A percentile compares a stretch with the other conserved stretches of the same genome.
phyloP scores from a whole-genome alignment of 108 stramenopile genomes.

The Nitzschia putrida region DNA sequence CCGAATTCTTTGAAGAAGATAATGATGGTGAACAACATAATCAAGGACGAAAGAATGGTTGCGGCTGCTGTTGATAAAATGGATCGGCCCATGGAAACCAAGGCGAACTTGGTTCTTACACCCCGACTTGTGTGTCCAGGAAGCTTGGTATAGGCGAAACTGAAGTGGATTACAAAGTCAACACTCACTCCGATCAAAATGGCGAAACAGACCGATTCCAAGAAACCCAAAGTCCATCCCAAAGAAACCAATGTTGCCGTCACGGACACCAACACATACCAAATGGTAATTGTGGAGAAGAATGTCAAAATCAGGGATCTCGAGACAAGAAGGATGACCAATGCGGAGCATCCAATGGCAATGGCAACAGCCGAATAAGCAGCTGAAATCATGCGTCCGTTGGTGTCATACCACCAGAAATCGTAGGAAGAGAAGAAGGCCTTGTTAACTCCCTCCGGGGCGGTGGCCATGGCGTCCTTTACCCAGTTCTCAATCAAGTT shows the following conservation, averaged over 20 bases:
- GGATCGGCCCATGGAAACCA: slow-evolving; percentile 52
- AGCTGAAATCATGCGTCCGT: slow-evolving; percentile 23
- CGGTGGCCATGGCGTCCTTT: slow-evolving; percentile 18
- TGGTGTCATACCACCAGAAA: slow-evolving; percentile 63
- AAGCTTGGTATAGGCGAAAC: slow-evolving; percentile 42
- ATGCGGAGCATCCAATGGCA: slow-evolving; percentile 38
- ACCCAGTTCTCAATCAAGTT: slow-evolving; percentile 45
- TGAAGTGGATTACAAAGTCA: slow-evolving; percentile 61
- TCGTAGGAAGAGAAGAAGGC: slow-evolving; percentile 30
- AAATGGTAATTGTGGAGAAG: slow-evolving; percentile 44
- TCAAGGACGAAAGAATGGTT: slow-evolving; percentile 36
- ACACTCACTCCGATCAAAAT: slow-evolving; percentile 55
- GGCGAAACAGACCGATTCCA: slow-evolving; percentile 51
- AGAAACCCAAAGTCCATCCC: slow-evolving; percentile 54
- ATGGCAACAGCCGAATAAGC: slow-evolving; percentile 40
- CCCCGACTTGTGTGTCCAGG: slow-evolving; percentile 23
- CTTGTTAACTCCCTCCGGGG: slow-evolving; percentile 33
- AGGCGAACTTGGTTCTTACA: slow-evolving; percentile 37
- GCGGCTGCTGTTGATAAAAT: slow-evolving; percentile 51
- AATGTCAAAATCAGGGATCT: slow-evolving; percentile 48
- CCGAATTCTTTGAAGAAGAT: slow-evolving; percentile 53
- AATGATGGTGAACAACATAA: slow-evolving; percentile 47
- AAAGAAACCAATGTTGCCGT: slow-evolving; percentile 48
- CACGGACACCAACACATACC: slow-evolving; percentile 46
- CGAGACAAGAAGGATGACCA: slow-evolving; percentile 44